Percentiles rank a stretch among this genome's conserved stretches.
These are phyloP conservation scores for Puccinia novopanici DNA, from an alignment of 1,284 basidiomycete genomes.

Conservation along the genomic window DNA sequence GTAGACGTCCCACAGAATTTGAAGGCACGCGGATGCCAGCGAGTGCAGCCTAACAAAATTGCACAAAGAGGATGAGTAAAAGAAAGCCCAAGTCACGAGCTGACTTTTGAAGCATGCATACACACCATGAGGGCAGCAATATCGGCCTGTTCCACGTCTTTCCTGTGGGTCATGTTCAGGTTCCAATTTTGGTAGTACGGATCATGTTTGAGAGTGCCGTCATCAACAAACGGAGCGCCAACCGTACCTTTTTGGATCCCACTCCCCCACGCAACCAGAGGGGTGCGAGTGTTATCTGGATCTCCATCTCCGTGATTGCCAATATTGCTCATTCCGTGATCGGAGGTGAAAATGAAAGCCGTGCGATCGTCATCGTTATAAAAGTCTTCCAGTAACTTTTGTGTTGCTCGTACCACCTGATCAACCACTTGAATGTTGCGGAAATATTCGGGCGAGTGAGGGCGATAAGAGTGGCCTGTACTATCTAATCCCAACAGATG, in stretches of 20 bases:
- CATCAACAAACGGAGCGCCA: constrained; percentile 36
- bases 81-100: too few species aligned
- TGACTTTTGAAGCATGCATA: neutral
- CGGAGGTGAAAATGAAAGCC: constrained; percentile 79
- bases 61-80: neutral
- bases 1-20: constrained; percentile 60
- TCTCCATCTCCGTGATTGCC: constrained; percentile 90
- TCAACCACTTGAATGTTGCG: constrained; percentile 80
- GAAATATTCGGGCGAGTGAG: constrained; percentile 86
- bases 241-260: constrained; percentile 61
- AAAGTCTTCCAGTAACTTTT: constrained; percentile 68
- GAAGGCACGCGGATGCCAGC: constrained; percentile 56
- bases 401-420: constrained; percentile 70
- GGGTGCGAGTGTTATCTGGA: constrained; percentile 63
- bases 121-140: constrained; percentile 73
- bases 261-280: constrained; percentile 54
- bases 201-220: constrained; percentile 7
- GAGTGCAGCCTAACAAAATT: constrained; percentile 54
- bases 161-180: constrained; percentile 65
- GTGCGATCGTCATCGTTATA: constrained; percentile 70
- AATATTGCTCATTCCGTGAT: constrained; percentile 85
- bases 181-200: constrained; percentile 70
- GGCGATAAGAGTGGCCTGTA: constrained; percentile 82
- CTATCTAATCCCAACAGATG: constrained; percentile 83
- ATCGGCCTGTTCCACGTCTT: constrained; percentile 82